Evolutionary conservation across 768 basidiomycete genomes (phyloP), one percentile per base, ranked within the genome.

Genomic region (Lactifluus hygrophoroides): DNA sequence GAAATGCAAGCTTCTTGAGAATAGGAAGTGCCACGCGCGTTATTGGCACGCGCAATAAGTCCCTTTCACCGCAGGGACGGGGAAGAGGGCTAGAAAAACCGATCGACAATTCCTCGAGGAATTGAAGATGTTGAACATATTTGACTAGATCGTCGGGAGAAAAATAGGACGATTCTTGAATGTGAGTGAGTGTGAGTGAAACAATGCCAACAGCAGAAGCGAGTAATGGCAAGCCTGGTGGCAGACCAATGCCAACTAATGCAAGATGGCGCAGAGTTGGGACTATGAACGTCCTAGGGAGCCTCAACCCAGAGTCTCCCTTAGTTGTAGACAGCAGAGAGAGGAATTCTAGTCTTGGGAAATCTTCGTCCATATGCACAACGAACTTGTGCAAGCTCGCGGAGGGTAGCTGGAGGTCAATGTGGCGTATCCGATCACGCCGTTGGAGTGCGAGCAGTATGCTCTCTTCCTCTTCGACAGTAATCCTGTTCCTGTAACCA

Each of bases 51-150:
- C n/a, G 25, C 13, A 42, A 30, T 3, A 43, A 19, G 19, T 32
- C 40, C 3, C 10, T 11, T 19, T 53, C 51, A 21, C 7, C 28
- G 14, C 5, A 21, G 14, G 51, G 19, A 32, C 25, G 34, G 10
- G 56, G 42, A 5, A 37, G 3, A 9, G 56, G 42, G 9, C 4
- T 9, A n/a, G 56, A 51, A 17, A 48, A 57, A 35, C 42, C 32
- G 13, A 57, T 57, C 5, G 49, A 51, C 35, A 57, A 42, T 25
- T 57, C 49, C n/a, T 44, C 48, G 5, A 57, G 56, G 5, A 44
- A 49, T 17, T 23, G 42, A n/a, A 57, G 25, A 21, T 8, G 21
- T 13, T 44, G 53, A 35, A 46, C 43, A 5, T 14, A 34, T 5
- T 32, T n/a, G 13, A 35, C 42, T 17, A 54, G 7, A 13, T 17